Percentiles rank a stretch among this genome's conserved stretches.
Conservation (phyloP, 352 stramenopile genomes). For the Plasmopara muralis region DNA sequence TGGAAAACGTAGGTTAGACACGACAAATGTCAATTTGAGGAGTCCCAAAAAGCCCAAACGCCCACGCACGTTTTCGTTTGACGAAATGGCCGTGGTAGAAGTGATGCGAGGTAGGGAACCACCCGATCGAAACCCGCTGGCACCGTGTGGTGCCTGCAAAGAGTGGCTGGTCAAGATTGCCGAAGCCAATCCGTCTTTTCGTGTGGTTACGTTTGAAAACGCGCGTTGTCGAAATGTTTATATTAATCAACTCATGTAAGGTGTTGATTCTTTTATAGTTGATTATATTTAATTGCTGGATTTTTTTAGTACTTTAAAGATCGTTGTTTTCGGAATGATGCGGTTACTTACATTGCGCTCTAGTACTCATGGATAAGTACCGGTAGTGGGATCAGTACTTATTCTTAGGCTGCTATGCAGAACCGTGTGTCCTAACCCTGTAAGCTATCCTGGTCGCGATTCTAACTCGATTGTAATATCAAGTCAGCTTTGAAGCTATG, state of each 20-base stretch:
- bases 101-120: slow-evolving; percentile 26
- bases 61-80: slow-evolving; percentile 74
- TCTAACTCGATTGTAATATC: too few species aligned
- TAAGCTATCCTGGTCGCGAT: too few species aligned
- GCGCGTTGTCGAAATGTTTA: slow-evolving; percentile 90
- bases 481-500: too few species aligned
- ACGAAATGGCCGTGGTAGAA: slow-evolving; percentile 52
- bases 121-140: slow-evolving; percentile 92
- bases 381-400: too few species aligned
- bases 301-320: too few species aligned
- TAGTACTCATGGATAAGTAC: too few species aligned
- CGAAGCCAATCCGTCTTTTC: slow-evolving; percentile 96
- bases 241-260: slow-evolving; percentile 78
- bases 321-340: too few species aligned
- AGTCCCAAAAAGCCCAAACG: slow-evolving; percentile 69
- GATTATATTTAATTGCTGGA: too few species aligned
- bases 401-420: too few species aligned
- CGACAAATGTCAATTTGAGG: slow-evolving; percentile 25
- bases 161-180: slow-evolving; percentile 99
- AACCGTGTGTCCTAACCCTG: too few species aligned
- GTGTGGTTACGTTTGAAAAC: slow-evolving; percentile 96
- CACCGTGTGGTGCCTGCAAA: slow-evolving; percentile 97
- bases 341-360: too few species aligned
- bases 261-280: not conserved
- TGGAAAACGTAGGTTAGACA: slow-evolving; percentile 22